Percentiles rank a stretch among this genome's conserved stretches.
Conservation (phyloP, 2,329 filamentous ascomycete species). For the Thermoascus crustaceus region DNA sequence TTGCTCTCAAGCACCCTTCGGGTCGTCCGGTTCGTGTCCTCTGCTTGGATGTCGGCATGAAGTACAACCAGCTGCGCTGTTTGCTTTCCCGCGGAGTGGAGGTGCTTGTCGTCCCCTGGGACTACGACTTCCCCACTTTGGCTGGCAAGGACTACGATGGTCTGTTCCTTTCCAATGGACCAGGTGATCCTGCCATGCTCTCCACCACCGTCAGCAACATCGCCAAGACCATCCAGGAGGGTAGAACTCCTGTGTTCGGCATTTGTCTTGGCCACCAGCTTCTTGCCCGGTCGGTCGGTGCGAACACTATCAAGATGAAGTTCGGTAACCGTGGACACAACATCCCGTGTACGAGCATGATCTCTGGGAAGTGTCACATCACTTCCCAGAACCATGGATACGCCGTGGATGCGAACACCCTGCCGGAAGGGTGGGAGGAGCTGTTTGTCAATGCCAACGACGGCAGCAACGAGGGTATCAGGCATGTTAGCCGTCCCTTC, state of each 20-base stretch:
- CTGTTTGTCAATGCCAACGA: conserved; percentile 98
- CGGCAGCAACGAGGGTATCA: conserved; percentile 94
- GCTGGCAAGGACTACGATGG: conserved; percentile 84
- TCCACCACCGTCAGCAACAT: conserved; percentile 71
- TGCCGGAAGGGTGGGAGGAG: conserved; percentile 78
- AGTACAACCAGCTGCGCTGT: conserved; percentile 95
- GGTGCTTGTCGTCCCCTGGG: conserved; percentile 90
- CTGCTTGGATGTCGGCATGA: conserved; percentile 93
- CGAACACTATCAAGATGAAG: conserved; percentile 90
- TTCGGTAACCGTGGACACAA: conserved; percentile 98
- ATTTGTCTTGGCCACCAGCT: conserved; percentile 95
- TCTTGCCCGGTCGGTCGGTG: conserved; percentile 78
- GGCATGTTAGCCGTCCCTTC: conserved; percentile 75
- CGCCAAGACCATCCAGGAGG: conserved; percentile 64
- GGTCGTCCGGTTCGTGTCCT: conserved; percentile 80
- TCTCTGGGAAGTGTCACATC: conserved; percentile 96
- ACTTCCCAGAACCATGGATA: conserved; percentile 98
- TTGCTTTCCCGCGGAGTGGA: conserved; percentile 86
- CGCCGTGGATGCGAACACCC: conserved; percentile 71
- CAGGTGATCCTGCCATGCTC: conserved; percentile 86
- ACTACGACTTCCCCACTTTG: conserved; percentile 77
- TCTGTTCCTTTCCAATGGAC: conserved; percentile 95
- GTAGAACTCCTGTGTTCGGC: conserved; percentile 81
- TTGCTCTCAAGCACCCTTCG: conserved; percentile 74
- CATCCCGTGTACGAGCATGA: conserved; percentile 92